phyloP scores from a whole-genome alignment of 805 yeast species.

The Danielia reshetovae region DNA sequence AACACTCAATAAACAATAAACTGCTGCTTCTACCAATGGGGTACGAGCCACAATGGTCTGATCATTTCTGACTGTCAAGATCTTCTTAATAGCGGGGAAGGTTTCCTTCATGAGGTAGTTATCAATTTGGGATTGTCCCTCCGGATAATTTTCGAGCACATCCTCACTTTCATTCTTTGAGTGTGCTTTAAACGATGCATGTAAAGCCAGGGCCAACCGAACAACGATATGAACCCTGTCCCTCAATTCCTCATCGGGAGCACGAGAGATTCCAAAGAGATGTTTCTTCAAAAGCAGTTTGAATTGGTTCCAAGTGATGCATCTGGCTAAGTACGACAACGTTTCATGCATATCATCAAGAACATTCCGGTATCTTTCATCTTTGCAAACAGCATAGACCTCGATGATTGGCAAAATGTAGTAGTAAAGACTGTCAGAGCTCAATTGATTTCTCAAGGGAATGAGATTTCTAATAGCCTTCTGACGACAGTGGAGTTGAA shows the following conservation, averaged over 20 bases:
- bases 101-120: constrained; percentile 50
- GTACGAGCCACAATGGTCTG: constrained; percentile 73
- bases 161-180: constrained; percentile 10
- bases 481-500: constrained; percentile 82
- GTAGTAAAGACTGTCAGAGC: constrained; percentile 63
- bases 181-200: constrained; percentile 26
- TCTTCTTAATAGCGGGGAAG: constrained; percentile 56
- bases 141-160: constrained; percentile 24
- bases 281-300: constrained; percentile 72
- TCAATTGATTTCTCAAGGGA: constrained; percentile 43
- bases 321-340: constrained; percentile 53
- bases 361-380: constrained; percentile 54
- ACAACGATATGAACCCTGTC: constrained; percentile 58
- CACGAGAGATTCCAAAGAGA: constrained; percentile 39
- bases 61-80: constrained; percentile 65
- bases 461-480: constrained; percentile 70
- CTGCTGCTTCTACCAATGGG: constrained; percentile 77
- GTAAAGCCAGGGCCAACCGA: constrained; percentile 49
- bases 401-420: constrained; percentile 84
- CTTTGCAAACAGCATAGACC: constrained; percentile 61
- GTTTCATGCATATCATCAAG: constrained; percentile 63
- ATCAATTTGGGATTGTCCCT: constrained; percentile 23
- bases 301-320: constrained; percentile 75
- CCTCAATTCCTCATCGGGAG: constrained; percentile 44
- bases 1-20: constrained; percentile 61